Evolutionary conservation across 2,329 filamentous ascomycete genomes (phyloP), one percentile per base, ranked within the genome.

Genomic region (Tolypocladium album): DNA sequence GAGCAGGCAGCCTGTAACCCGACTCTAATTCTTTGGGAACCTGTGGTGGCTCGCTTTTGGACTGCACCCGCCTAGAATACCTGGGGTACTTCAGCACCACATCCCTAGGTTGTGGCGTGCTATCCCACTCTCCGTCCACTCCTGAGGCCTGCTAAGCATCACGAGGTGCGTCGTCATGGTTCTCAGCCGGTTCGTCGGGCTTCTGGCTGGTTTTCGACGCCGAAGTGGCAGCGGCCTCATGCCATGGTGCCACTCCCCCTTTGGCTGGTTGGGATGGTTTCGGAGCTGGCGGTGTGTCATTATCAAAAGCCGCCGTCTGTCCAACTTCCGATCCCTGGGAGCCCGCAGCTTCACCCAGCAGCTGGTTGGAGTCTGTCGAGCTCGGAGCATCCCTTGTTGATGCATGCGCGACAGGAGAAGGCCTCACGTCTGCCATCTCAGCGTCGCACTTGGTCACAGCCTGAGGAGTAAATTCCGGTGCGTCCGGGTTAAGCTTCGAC

Each of bases 401-500:
- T 34, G 15, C 55, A 31, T n/a, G 39, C 13, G 36, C 43, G 3
- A n/a, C 13, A 4, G 20, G n/a, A 9, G 56, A 31, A 47, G 56
- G 36, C 52, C 27, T 17, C 40, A 52, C 59, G 40, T 59, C 40
- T 15, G 55, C 52, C 40, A 39, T 4, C 27, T 56, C 40, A 11
- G 31, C 12, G 11, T n/a, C 27, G 27, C 34, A 38, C 15, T 43
- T 39, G n/a, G 38, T 17, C 36, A 36, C 5, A 43, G 56, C 53
- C 24, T 76, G 76, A 56, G 82, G 82, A 1, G 80, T 84, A 62
- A 85, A 85, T 58, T 78, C 77, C 53, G 79, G 77, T 36, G 82
- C 82, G 65, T 77, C 73, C 39, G 82, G 82, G 70, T 85, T 84
- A 65, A 84, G 71, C 67, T 74, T 81, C 62, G 75, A 79, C 70